phyloP scores from a whole-genome alignment of 2,329 filamentous ascomycete genomes.

The Gnomoniopsis sp. region DNA sequence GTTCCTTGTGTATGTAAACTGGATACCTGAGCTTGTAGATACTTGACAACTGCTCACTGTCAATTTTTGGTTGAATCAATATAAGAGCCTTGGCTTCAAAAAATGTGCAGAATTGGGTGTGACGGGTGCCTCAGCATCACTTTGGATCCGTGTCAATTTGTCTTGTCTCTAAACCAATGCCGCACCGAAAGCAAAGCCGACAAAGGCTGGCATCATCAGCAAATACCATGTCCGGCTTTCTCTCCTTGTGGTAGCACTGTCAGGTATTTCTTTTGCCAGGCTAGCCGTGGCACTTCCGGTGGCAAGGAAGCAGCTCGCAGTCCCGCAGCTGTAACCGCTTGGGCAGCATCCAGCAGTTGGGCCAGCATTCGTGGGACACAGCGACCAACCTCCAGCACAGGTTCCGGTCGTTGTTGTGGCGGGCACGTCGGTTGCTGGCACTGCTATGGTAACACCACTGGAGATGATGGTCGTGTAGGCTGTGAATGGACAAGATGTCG shows the following conservation, averaged over 20 bases:
- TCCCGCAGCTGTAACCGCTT: constrained; percentile 69
- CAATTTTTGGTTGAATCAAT: not conserved
- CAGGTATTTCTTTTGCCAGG: constrained; percentile 51
- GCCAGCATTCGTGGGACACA: constrained; percentile 58
- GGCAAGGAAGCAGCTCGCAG: constrained; percentile 63
- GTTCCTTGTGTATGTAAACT: not conserved
- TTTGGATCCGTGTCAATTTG: not conserved
- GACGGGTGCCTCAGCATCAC: not conserved
- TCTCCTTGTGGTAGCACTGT: not conserved
- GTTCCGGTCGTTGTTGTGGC: constrained; percentile 37
- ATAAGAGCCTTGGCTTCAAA: not conserved
- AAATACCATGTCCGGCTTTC: not conserved
- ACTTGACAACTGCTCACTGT: not conserved
- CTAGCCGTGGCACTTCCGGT: constrained; percentile 52
- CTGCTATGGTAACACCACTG: constrained; percentile 67
- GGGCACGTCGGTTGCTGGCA: constrained; percentile 51
- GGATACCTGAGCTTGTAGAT: not conserved
- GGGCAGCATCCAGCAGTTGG: constrained; percentile 81
- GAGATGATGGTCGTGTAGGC: constrained; percentile 61
- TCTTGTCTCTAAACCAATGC: not conserved
- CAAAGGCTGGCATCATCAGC: constrained; percentile 10
- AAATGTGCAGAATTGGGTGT: too few species aligned
- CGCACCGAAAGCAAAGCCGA: constrained; percentile 12
- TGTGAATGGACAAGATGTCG: constrained; percentile 69
- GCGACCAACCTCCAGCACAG: constrained; percentile 78